Conservation (phyloP, 371 early-diverging fungal species). For the Parasitella parasitica region DNA sequence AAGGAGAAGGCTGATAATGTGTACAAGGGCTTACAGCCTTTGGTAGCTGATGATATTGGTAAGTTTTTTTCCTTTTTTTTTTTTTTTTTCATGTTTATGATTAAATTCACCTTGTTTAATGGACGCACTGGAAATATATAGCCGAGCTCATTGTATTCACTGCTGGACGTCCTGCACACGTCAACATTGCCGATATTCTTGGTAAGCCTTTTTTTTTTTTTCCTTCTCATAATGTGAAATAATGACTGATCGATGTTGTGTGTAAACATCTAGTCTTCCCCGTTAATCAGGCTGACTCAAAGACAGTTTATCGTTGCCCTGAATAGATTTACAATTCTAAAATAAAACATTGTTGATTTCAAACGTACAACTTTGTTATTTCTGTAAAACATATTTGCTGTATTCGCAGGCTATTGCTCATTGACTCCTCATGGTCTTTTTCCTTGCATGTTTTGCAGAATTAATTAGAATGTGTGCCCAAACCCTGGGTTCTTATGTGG, state of each 20-base stretch:
- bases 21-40: slow-evolving; percentile 75
- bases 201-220: slow-evolving; percentile 17
- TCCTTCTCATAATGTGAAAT: not conserved
- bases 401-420: too few relatives aligned
- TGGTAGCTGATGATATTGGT: slow-evolving; percentile 73
- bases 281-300: slow-evolving; percentile 72
- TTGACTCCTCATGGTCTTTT: too few relatives aligned
- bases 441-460: too few relatives aligned
- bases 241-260: not conserved
- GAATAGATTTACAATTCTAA: slow-evolving; percentile 20
- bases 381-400: too few relatives aligned
- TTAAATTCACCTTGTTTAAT: too few relatives aligned
- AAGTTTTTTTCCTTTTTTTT: slow-evolving; percentile 1
- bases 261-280: slow-evolving; percentile 55
- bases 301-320: slow-evolving; percentile 31
- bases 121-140: too few relatives aligned
- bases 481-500: too few relatives aligned
- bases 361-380: too few relatives aligned
- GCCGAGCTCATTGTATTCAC: slow-evolving; percentile 84
- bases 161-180: slow-evolving; percentile 80
- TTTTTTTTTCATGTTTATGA: slow-evolving; percentile 6
- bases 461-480: too few relatives aligned
- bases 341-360: too few relatives aligned
- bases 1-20: slow-evolving; percentile 75
- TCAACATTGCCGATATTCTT: slow-evolving; percentile 79